Percentiles rank a stretch among this genome's conserved stretches.
These are phyloP conservation scores for Arthrobotrys conoides DNA, from an alignment of 2,329 filamentous ascomycete genomes.

Conservation along the genomic window DNA sequence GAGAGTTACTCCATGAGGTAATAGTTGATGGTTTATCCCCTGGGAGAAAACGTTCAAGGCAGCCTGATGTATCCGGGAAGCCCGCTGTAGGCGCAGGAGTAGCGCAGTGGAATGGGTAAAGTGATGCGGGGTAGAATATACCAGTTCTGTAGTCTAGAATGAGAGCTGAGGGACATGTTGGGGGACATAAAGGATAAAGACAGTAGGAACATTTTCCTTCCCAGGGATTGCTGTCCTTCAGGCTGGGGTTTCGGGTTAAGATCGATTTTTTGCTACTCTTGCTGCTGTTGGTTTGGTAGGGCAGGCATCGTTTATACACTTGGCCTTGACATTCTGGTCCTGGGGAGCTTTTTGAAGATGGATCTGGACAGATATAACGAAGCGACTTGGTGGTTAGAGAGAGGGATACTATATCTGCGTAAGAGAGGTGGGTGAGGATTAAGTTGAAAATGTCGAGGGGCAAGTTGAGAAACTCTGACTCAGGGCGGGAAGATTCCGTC, in stretches of 20 bases:
- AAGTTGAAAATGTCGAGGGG: constrained; percentile 26
- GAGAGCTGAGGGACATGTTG: constrained; percentile 31
- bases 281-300: neutral
- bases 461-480: constrained; percentile 18
- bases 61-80: constrained; percentile 1
- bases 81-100: neutral
- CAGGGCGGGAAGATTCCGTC: neutral
- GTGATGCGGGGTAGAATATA: constrained; percentile 31
- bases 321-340: constrained; percentile 4
- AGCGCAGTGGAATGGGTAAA: constrained; percentile 28
- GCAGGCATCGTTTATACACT: constrained; percentile 8
- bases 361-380: constrained; percentile 12
- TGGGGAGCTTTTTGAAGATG: neutral
- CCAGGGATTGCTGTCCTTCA: neutral
- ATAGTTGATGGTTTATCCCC: neutral
- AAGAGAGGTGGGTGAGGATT: constrained; percentile 18
- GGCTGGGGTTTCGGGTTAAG: neutral
- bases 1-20: constrained; percentile 8
- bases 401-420: constrained; percentile 29
- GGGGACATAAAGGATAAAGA: constrained; percentile 12
- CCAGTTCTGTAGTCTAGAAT: constrained; percentile 42
- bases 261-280: neutral
- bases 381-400: constrained; percentile 35
- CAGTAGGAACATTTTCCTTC: constrained; percentile 29
- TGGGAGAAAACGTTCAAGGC: neutral